Conservation (phyloP, 495 filamentous ascomycete species). For the Penicillium robsamsonii region DNA sequence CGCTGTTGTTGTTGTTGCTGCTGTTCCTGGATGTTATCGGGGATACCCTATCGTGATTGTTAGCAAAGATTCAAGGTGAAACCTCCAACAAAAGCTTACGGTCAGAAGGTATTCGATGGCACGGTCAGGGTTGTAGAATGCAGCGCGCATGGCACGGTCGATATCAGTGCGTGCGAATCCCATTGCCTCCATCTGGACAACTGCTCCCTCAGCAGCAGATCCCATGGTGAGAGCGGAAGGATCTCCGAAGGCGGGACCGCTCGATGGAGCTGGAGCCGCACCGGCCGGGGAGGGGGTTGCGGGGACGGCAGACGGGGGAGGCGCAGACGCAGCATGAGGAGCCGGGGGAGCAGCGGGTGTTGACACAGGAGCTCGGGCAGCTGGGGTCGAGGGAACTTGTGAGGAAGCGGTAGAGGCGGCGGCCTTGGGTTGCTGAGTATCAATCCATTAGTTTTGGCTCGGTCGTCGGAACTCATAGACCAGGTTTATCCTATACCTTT, state of each 20-base stretch:
- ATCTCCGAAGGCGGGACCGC: conserved; percentile 59
- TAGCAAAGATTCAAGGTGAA: conserved; percentile 10
- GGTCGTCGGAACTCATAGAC: background rate
- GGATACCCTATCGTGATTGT: conserved; percentile 73
- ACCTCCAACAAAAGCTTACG: conserved; percentile 50
- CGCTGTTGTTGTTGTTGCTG: conserved; percentile 38
- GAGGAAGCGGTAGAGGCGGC: conserved; percentile 56
- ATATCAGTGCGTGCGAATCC: conserved; percentile 85
- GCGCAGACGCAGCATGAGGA: conserved; percentile 55
- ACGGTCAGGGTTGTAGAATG: conserved; percentile 94
- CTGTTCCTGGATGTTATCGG: conserved; percentile 74
- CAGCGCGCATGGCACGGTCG: conserved; percentile 90
- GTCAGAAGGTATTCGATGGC: conserved; percentile 93
- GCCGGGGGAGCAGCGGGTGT: conserved; percentile 62
- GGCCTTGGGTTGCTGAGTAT: conserved; percentile 60
- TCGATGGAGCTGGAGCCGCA: conserved; percentile 40
- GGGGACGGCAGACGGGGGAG: conserved; percentile 56
- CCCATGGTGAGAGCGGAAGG: conserved; percentile 84
- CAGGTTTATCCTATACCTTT: conserved; percentile 60
- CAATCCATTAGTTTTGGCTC: conserved; percentile 9
- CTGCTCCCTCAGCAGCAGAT: conserved; percentile 73
- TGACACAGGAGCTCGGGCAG: conserved; percentile 44
- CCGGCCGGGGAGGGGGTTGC: conserved; percentile 65
- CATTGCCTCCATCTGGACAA: conserved; percentile 96
- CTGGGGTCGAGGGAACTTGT: conserved; percentile 57